Conservation (phyloP, 2,329 filamentous ascomycete genomes). For the Tolypocladium nubicola region DNA sequence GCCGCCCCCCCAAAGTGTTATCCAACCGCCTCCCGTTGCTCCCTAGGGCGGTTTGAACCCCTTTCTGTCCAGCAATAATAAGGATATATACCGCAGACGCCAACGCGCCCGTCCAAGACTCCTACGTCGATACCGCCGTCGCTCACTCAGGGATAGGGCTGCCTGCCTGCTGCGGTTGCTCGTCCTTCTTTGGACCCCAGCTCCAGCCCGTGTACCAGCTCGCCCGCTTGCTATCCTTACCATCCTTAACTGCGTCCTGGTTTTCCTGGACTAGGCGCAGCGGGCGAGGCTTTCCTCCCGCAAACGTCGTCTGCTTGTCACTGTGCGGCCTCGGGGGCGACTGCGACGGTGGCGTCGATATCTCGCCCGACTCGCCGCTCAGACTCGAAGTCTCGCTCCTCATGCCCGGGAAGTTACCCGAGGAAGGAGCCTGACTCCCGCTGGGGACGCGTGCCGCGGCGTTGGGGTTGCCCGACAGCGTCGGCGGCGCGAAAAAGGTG, state of each 20-base stretch:
- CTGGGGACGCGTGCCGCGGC: conserved; percentile 41
- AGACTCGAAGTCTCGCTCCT: conserved; percentile 54
- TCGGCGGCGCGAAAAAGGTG: conserved; percentile 49
- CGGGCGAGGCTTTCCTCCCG: conserved; percentile 67
- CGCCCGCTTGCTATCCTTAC: conserved; percentile 46
- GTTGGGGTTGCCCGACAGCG: conserved; percentile 38
- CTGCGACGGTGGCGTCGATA: conserved; percentile 36
- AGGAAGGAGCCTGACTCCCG: conserved; percentile 31
- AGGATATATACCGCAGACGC: not conserved
- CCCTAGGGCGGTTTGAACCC: not conserved
- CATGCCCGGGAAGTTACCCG: conserved; percentile 63
- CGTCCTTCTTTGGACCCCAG: conserved; percentile 39
- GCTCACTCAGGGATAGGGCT: conserved; percentile 23
- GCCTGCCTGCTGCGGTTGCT: conserved; percentile 17
- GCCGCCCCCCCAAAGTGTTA: not conserved
- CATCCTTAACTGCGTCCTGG: conserved; percentile 35
- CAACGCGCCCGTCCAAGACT: not conserved
- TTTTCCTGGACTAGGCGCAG: conserved; percentile 81
- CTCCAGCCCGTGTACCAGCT: conserved; percentile 56
- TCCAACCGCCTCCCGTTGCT: not conserved
- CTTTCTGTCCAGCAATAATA: not conserved
- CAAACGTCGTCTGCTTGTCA: conserved; percentile 47
- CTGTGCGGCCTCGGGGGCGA: conserved; percentile 40
- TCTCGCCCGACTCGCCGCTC: conserved; percentile 53
- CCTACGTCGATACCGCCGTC: not conserved